Base-by-base conservation (phyloP, 164 flowering plant genomes). In the Macadamia integrifolia region DNA sequence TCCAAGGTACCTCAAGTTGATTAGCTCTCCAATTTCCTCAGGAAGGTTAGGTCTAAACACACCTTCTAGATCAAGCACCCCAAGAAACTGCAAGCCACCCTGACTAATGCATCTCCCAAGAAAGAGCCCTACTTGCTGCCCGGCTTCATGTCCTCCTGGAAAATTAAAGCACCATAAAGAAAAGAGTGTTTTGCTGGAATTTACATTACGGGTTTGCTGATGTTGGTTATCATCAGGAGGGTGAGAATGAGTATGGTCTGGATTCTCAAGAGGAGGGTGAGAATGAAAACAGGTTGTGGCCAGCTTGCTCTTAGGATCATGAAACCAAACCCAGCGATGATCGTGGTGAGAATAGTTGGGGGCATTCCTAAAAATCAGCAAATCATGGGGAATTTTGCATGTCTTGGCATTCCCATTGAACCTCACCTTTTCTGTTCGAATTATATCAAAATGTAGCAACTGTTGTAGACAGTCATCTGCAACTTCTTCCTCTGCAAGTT, bases 361-460 rank as follows among this genome's bases (percentile, higher is more conserved):
- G 1, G 52, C 61, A 15, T n/a, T 7, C 43, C 49, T 14, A 48
- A 58, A 18, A 71, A 72, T 67, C 8, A 72, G 3, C 1, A 69
- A 58, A 61, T 64, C 74, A 28, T 65, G 77, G 40, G 40, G 40
- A 6, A 74, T 2, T 1, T 58, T 62, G 32, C 75, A 74, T 44
- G 66, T 31, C 11, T 62, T 74, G 42, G 70, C 23, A 44, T 66
- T 67, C 14, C 73, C 72, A 28, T 66, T 67, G 1, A 52, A 58
- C 1, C 65, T 74, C 46, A 6, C 55, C 46, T 49, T 29, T 6
- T 13, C 77, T 5, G 65, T 75, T 69, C 76, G 70, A 46, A 80
- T 62, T 40, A 82, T 57, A 58, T 63, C 72, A 5, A 78, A 65
- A 58, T 80, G 76, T 12, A 72, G 72, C 52, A 80, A 35, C 65